Conservation (phyloP, 2,329 filamentous ascomycete species). For the Penicillium fuscoglaucum region DNA sequence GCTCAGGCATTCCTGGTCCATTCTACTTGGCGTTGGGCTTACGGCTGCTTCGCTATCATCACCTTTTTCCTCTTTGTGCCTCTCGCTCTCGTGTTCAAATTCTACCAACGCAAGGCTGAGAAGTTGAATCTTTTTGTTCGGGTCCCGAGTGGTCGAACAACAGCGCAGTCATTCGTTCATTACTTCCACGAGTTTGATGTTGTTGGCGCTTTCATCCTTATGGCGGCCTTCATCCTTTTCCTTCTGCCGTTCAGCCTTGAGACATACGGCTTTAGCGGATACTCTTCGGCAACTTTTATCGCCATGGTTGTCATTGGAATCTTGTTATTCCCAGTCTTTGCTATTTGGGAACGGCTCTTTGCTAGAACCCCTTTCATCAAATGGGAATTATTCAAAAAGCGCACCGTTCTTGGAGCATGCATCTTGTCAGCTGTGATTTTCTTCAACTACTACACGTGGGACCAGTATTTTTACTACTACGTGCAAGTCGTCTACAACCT, state of each 20-base stretch:
- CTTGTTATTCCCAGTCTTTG: neutral
- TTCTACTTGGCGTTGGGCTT: neutral
- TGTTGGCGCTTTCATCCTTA: neutral
- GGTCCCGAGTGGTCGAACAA: neutral
- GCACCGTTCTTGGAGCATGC: neutral
- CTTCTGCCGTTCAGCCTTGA: neutral
- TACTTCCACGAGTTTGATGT: neutral
- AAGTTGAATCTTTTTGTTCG: neutral
- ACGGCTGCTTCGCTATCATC: neutral
- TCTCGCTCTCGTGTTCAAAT: neutral
- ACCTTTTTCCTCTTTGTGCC: neutral
- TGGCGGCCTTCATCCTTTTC: neutral
- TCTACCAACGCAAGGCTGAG: neutral
- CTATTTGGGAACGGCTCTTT: neutral
- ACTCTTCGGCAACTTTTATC: neutral
- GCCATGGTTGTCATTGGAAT: neutral
- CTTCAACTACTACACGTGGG: neutral
- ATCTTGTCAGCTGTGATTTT: neutral
- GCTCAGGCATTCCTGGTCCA: neutral
- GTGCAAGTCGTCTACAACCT: neutral
- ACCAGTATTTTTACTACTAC: neutral
- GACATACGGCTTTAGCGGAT: neutral
- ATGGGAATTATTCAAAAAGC: neutral
- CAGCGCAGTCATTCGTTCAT: neutral
- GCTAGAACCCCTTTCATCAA: neutral